Evolutionary conservation across 2,329 filamentous ascomycete genomes (phyloP).

Genomic region (Ophiostoma triangulosporum): DNA sequence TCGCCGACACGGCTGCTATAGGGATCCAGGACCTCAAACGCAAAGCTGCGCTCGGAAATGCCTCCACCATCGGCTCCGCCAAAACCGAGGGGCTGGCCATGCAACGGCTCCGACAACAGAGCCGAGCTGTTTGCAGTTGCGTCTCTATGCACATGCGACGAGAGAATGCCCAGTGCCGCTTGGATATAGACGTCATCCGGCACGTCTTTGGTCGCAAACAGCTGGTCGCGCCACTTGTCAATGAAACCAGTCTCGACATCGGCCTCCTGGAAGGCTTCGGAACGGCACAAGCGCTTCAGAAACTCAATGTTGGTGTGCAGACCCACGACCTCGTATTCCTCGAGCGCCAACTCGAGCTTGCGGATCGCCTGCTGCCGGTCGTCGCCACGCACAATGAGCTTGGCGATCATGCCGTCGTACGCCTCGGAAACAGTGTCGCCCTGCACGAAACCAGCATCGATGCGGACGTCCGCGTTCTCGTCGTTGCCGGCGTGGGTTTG

Average conservation of each 20-base stretch:
- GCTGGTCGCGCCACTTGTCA: conserved; percentile 66
- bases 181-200: conserved; percentile 70
- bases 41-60: conserved; percentile 26
- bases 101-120: conserved; percentile 14
- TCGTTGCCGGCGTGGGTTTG: conserved; percentile 11
- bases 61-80: conserved; percentile 20
- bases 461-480: conserved; percentile 57
- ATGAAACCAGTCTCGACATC: conserved; percentile 96
- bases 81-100: conserved; percentile 42
- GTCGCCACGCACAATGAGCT: conserved; percentile 79
- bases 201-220: conserved; percentile 53
- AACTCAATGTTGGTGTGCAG: conserved; percentile 96
- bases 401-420: conserved; percentile 98
- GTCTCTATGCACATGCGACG: conserved; percentile 24
- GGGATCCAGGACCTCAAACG: conserved; percentile 45
- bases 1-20: conserved; percentile 33
- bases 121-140: conserved; percentile 13
- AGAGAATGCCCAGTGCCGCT: conserved; percentile 64
- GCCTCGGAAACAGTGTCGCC: conserved; percentile 88
- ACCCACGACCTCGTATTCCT: conserved; percentile 84
- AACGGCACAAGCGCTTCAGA: conserved; percentile 73
- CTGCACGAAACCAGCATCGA: conserved; percentile 84
- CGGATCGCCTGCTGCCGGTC: conserved; percentile 70
- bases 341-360: conserved; percentile 66
- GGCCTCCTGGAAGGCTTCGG: conserved; percentile 68